These are phyloP conservation scores for Vaccinium darrowii DNA, from an alignment of 148 eudicot genomes.

Conservation along the genomic window DNA sequence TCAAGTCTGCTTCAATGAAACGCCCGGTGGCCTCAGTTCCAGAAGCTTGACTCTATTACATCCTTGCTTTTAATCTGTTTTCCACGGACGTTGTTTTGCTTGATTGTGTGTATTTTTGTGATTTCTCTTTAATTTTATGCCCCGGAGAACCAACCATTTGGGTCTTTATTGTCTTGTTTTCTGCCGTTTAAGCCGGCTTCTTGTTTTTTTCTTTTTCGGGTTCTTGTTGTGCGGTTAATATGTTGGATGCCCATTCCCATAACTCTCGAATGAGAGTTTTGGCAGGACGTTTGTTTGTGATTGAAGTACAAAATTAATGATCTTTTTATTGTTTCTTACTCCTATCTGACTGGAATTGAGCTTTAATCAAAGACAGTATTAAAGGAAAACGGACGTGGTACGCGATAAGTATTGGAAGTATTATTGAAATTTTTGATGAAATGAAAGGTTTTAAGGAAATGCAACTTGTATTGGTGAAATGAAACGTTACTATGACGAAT, in stretches of 20 bases:
- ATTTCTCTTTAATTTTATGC: background rate
- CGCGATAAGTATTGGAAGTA: too few species aligned
- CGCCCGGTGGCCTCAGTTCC: slow-evolving; percentile 49
- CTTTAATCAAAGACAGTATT: background rate
- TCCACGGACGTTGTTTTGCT: background rate
- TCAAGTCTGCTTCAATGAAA: slow-evolving; percentile 67
- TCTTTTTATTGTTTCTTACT: background rate
- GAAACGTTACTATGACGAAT: too few species aligned
- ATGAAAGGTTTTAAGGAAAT: too few species aligned
- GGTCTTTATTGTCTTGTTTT: background rate
- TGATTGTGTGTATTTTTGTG: background rate
- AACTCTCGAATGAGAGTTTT: background rate
- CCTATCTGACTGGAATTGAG: background rate
- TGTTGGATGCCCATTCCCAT: background rate
- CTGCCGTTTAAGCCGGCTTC: background rate
- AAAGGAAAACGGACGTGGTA: too few species aligned
- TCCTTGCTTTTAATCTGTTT: background rate
- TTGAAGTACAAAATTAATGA: background rate
- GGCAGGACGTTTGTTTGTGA: background rate
- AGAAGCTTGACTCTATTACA: slow-evolving; percentile 31
- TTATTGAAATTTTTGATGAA: too few species aligned
- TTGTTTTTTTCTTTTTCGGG: background rate
- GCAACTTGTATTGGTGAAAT: too few species aligned
- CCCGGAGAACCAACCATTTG: background rate
- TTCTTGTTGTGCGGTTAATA: background rate